A percentile compares a stretch with the other conserved stretches of the same genome.
Conservation (phyloP, 257 asterid species). For the Phtheirospermum japonicum region DNA sequence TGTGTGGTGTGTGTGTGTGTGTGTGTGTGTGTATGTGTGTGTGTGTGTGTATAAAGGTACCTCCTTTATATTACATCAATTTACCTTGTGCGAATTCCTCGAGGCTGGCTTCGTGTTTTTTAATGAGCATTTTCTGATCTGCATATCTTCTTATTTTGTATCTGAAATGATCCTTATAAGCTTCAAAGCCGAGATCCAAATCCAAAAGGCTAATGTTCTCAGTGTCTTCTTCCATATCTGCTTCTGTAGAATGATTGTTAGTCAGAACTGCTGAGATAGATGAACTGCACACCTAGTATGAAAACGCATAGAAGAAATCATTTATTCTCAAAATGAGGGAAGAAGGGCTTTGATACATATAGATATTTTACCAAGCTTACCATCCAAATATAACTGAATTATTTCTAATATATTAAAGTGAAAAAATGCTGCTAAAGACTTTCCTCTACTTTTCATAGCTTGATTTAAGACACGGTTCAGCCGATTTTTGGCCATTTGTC, state of each 20-base stretch:
- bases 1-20: no score
- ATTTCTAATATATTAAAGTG: slow-evolving; percentile 8
- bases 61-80: slow-evolving; percentile 21
- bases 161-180: slow-evolving; percentile 70
- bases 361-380: slow-evolving; percentile 13
- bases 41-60: no score
- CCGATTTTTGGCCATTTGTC: no score
- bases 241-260: slow-evolving; percentile 36
- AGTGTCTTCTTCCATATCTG: slow-evolving; percentile 42
- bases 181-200: slow-evolving; percentile 62
- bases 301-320: slow-evolving; percentile 24
- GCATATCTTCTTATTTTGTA: slow-evolving; percentile 58
- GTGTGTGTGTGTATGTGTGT: no score
- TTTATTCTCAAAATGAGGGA: slow-evolving; percentile 8
- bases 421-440: background rate
- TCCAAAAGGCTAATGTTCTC: slow-evolving; percentile 50
- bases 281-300: slow-evolving; percentile 44
- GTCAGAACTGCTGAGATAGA: slow-evolving; percentile 49
- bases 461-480: background rate
- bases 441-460: slow-evolving; percentile 5
- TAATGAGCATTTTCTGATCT: slow-evolving; percentile 69
- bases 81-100: slow-evolving; percentile 89
- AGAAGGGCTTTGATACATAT: background rate
- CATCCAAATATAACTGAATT: slow-evolving; percentile 6
- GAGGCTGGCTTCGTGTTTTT: slow-evolving; percentile 69